Evolutionary conservation across 768 basidiomycete species (phyloP), one percentile per base, ranked within the genome.

Genomic region (Lyophyllum atratum): DNA sequence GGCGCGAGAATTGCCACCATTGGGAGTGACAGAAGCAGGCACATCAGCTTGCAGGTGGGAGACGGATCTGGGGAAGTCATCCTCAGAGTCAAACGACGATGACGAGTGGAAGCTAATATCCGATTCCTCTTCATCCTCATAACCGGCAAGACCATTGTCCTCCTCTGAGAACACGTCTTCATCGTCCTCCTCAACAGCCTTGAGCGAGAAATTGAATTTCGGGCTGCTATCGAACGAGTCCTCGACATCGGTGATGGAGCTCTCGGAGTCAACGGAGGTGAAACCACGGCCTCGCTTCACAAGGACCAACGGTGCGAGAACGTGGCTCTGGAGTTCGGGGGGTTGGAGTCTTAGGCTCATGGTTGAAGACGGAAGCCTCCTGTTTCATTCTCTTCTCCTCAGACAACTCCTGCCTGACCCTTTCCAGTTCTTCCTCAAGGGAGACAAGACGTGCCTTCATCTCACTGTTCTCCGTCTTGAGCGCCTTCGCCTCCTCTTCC

Each of bases 171-270:
- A 68, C 33, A 71, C 67, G 15, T 68, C 66, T 33, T 75, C 70
- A 15, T 76, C 74, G 43, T 83, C 89, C 64, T 89, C 88, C 21
- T 71, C 72, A 12, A 88, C 85, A 21, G 77, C 74, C 65, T 85
- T 84, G 62, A 87, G 74, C 21, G 80, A 69, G 60, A 81, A 79
- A 39, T 73, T 73, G 46, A 76, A 72, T 48, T 76, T 76, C 12
- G 70, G 67, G 42, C 70, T 66, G 49, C 77, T 82, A 42, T 83
- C 82, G 15, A 74, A 68, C 2, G 70, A 73, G 11, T 71, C 75
- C 59, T 90, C 89, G n/a, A 90, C 86, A 62, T 89, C 88, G 0
- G 87, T 89, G 12, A 74, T 70, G 4, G 86, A 88, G 60, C 82
- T 78, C 60, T 80, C 78, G 1, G 89, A 90, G 62, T 89, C 89